Base-by-base conservation (phyloP, 345 rosid genomes). In the Limnanthes douglasii region DNA sequence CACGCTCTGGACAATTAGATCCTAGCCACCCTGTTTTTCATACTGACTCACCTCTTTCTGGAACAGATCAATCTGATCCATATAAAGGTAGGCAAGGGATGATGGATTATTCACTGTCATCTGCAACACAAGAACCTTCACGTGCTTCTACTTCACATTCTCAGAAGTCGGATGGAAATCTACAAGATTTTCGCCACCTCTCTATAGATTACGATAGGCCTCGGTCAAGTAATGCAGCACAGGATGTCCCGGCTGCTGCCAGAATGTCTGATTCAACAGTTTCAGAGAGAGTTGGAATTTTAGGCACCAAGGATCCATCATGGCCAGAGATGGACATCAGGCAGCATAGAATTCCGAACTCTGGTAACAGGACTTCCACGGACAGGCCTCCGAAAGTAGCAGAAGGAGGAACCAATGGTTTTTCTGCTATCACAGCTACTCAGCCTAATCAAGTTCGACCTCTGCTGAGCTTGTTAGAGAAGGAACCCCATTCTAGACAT, bases 401-500 rank as follows among this genome's bases (percentile, higher is more conserved):
- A 9, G 97, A 83, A 37, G 62, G 64, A 46, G 47, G 64, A 34
- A 69, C 75, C 29, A 70, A 74, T 57, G 94, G 92, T 33, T 50
- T 65, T 58, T 46, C 75, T 18, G 22, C 61, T 45, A 27, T 59
- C 11, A 25, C 8, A 32, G 55, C 57, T 48, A 27, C 73, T 42
- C 84, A 73, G 31, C 57, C 74, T 23, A 95, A 83, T 44, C 92
- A 77, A 66, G 95, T 90, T 51, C 78, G 94, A 16, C 98, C 98
- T 45, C 72, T 90, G 53, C 84, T 90, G 46, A 90, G 94, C 78
- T 74, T 90, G 68, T 65, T 84, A 75, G 98, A 90, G 35, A 90
- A 83, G 66, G 98, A 90, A 66, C 95, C 98, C 14, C 95, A 92
- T 39, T 83, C 86, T 19, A 62, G 72, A 49, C 85, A 53, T 55